Base-by-base conservation (phyloP, 192 early-diverging fungal genomes). In the Phycomyces nitens region DNA sequence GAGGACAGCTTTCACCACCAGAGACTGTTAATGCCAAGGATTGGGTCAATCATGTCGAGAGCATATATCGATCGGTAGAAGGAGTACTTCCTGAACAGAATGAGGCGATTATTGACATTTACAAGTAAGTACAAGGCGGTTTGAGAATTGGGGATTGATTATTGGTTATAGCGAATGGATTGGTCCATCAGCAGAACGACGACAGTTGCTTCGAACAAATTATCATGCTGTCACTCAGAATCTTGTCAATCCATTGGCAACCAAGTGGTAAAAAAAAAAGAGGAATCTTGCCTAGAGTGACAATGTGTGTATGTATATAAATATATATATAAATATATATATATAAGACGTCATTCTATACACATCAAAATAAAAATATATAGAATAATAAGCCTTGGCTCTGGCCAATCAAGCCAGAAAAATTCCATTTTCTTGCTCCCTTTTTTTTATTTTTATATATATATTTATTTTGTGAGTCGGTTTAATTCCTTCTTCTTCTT, bases 151-250 rank as follows among this genome's bases (percentile, higher is more conserved):
- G 34, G 24, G 18, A 12, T 18, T 1, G 5, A n/a, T n/a, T 51
- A 23, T 49, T 26, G 14, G 10, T 42, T 29, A 27, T 60, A 82
- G 80, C 39, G 90, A 92, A 50, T 96, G 95, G 95, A 82, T 95
- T 22, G 89, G 85, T 7, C 70, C 66, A n/a, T 84, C 84, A 53
- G 87, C 87, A 40, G 68, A 75, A 3, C 80, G 83, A 66, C 71
- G 68, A 40, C 27, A 78, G 44, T 72, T 89, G 29, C 78, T 97
- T 7, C 87, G 89, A 57, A 97, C 95, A 16, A 83, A 90, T 68
- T 97, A 96, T 62, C 91, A 91, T 62, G 91, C 90, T 18, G 82
- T 97, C 1, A 84, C 81, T 53, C 84, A 90, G 65, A 84, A 82
- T 27, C 72, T 88, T 52, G 75, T 76, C 3, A 94, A 88, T 62